A percentile compares a stretch with the other conserved stretches of the same genome.
Evolutionary conservation across 2,329 filamentous ascomycete genomes (phyloP).

Genomic region (Cladobotryum mycophilum): DNA sequence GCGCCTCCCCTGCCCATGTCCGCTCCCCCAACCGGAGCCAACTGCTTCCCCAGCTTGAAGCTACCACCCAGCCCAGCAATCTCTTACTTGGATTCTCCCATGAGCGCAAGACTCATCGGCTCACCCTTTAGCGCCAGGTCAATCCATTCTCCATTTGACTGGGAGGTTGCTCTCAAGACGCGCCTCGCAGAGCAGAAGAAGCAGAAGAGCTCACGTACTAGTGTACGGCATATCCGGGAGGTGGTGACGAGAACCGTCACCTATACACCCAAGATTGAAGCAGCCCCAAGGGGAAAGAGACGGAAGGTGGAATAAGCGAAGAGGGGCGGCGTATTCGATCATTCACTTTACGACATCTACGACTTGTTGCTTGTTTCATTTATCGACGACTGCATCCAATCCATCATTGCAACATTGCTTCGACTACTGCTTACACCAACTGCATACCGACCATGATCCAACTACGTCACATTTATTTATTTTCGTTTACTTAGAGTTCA

Average conservation of each 20-base stretch:
- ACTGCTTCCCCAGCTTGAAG: constrained; percentile 61
- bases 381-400: not conserved
- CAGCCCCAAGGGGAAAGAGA: constrained; percentile 87
- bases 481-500: constrained; percentile 11
- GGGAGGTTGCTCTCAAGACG: constrained; percentile 65
- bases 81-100: constrained; percentile 62
- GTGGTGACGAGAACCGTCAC: constrained; percentile 93
- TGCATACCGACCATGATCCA: constrained; percentile 10
- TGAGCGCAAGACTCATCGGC: constrained; percentile 52
- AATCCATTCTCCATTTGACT: constrained; percentile 67
- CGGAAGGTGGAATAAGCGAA: constrained; percentile 55
- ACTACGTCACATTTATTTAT: constrained; percentile 8
- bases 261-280: constrained; percentile 80
- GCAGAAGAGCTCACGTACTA: constrained; percentile 53
- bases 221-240: constrained; percentile 69
- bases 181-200: constrained; percentile 55
- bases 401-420: too few species aligned
- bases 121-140: constrained; percentile 70
- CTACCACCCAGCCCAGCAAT: constrained; percentile 71
- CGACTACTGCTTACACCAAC: constrained; percentile 1
- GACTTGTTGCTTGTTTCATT: constrained; percentile 2
- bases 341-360: constrained; percentile 8
- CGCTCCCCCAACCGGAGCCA: constrained; percentile 53
- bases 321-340: not conserved
- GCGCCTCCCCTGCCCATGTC: constrained; percentile 45